phyloP scores from a whole-genome alignment of 2,329 filamentous ascomycete genomes.

The Colletotrichum euphorbiae region DNA sequence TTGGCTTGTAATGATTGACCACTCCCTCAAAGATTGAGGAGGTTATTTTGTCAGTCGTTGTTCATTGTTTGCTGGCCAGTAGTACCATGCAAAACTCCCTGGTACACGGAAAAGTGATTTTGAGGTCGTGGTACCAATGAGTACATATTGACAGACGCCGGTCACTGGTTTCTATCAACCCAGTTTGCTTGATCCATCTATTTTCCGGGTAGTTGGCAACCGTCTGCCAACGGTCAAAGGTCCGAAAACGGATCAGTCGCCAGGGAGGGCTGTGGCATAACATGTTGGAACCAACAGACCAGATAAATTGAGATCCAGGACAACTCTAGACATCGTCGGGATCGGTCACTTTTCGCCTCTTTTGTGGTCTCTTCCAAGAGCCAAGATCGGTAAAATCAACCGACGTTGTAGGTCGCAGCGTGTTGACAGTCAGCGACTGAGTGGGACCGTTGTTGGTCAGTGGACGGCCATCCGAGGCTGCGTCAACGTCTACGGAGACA shows the following conservation, averaged over 20 bases:
- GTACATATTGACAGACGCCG: neutral
- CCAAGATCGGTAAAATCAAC: conserved; percentile 30
- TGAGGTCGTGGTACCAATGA: neutral
- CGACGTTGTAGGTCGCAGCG: neutral
- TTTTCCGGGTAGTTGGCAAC: conserved; percentile 18
- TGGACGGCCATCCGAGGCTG: neutral
- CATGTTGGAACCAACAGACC: neutral
- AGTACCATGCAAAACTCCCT: neutral
- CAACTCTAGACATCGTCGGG: conserved; percentile 19
- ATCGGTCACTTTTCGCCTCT: conserved; percentile 39
- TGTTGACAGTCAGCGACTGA: neutral
- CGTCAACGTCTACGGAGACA: conserved; percentile 34
- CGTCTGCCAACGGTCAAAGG: conserved; percentile 1
- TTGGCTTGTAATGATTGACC: too few species aligned
- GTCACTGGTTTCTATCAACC: neutral
- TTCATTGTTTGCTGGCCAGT: conserved; percentile 6
- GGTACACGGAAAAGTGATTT: neutral
- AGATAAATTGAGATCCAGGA: neutral
- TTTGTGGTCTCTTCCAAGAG: conserved; percentile 36
- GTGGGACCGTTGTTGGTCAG: neutral
- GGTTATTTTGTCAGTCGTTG: too few species aligned
- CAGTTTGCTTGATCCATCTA: neutral
- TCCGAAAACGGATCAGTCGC: neutral
- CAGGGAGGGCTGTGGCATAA: neutral
- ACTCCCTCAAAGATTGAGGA: too few species aligned